Evolutionary conservation across 805 yeast genomes (phyloP).

Genomic region (Metschnikowia continentalis): DNA sequence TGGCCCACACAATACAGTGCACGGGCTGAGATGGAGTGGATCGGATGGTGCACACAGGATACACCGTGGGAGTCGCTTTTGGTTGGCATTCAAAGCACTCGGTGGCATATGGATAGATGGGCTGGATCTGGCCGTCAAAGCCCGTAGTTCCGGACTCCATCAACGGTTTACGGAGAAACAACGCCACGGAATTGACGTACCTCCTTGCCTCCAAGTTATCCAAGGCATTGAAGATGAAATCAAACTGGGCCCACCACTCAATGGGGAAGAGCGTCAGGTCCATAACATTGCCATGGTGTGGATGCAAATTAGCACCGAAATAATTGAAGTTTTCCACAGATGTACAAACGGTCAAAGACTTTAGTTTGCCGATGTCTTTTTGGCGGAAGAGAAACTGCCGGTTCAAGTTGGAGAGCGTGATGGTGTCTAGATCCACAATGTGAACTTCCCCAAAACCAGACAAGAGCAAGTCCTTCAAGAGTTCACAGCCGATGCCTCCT

Average conservation of each 20-base stretch:
- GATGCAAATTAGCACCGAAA: constrained; percentile 54
- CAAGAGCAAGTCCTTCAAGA: constrained; percentile 72
- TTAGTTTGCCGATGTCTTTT: constrained; percentile 84
- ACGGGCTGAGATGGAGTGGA: constrained; percentile 96
- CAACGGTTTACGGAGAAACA: constrained; percentile 68
- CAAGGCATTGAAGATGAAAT: constrained; percentile 81
- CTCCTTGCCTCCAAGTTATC: constrained; percentile 92
- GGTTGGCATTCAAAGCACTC: constrained; percentile 94
- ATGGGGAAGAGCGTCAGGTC: constrained; percentile 67
- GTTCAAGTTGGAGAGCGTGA: constrained; percentile 86
- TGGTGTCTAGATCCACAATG: constrained; percentile 92
- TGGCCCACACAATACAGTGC: constrained; percentile 97
- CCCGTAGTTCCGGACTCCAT: constrained; percentile 97
- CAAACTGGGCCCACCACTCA: constrained; percentile 70
- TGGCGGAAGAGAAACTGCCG: constrained; percentile 89
- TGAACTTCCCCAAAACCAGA: constrained; percentile 85
- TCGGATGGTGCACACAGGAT: constrained; percentile 94
- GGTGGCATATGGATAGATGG: constrained; percentile 72
- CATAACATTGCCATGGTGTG: constrained; percentile 88
- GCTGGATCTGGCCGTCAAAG: constrained; percentile 89
- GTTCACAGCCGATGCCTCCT: constrained; percentile 95
- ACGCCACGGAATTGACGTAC: constrained; percentile 79
- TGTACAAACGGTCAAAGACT: constrained; percentile 76
- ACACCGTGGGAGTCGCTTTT: constrained; percentile 83
- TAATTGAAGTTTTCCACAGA: constrained; percentile 75